These are phyloP conservation scores for Anthostomella pinea DNA, from an alignment of 2,329 filamentous ascomycete genomes.

Conservation along the genomic window DNA sequence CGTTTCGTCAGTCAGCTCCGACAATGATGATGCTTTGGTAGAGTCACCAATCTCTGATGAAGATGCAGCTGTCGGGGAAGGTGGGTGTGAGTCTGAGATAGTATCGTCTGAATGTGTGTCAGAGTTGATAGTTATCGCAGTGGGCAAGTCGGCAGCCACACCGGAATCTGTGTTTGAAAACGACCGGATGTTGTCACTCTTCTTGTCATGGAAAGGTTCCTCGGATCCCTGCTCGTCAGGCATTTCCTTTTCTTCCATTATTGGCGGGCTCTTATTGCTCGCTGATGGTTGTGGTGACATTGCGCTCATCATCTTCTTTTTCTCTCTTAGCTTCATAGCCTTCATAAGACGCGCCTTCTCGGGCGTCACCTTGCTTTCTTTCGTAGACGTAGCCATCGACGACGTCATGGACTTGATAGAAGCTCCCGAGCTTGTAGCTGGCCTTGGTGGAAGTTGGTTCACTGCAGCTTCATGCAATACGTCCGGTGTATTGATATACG, in stretches of 20 bases:
- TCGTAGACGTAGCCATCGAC: constrained; percentile 37
- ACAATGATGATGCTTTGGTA: constrained; percentile 62
- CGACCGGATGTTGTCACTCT: constrained; percentile 33
- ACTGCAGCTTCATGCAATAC: constrained; percentile 27
- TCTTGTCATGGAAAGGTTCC: constrained; percentile 23
- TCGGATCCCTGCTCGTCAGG: constrained; percentile 24
- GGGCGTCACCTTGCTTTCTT: constrained; percentile 63
- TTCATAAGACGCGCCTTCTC: constrained; percentile 94
- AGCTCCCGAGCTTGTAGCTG: constrained; percentile 44
- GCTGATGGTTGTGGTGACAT: constrained; percentile 26
- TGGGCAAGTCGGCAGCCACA: constrained; percentile 49
- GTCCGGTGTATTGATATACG: constrained; percentile 36
- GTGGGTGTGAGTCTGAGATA: constrained; percentile 55
- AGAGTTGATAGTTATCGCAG: constrained; percentile 32
- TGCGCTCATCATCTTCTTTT: constrained; percentile 54
- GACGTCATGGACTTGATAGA: constrained; percentile 41
- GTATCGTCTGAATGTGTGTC: constrained; percentile 48
- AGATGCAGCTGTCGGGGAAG: constrained; percentile 49
- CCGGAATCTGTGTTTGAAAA: constrained; percentile 53
- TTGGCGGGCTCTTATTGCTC: constrained; percentile 19
- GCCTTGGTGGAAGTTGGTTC: constrained; percentile 37
- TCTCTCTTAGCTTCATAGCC: constrained; percentile 85
- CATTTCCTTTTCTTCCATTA: constrained; percentile 22
- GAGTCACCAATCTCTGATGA: constrained; percentile 57
- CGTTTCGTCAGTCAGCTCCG: constrained; percentile 61